Conservation (phyloP, 177 flowering plant species). For the Telopea speciosissima region DNA sequence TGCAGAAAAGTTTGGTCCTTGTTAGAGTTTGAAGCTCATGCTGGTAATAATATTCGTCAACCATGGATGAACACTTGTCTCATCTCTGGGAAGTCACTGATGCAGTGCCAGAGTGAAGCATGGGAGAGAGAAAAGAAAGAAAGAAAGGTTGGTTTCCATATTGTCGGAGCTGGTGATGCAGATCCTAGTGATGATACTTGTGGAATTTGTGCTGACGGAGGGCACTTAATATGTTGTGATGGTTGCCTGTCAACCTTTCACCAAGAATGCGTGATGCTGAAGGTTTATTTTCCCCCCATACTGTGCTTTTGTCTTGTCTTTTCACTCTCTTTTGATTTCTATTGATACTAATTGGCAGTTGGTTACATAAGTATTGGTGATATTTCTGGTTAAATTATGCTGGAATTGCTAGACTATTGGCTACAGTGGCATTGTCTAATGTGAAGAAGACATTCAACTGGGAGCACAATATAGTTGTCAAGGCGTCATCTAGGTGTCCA, state of each 20-base stretch:
- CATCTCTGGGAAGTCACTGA: constrained; percentile 47
- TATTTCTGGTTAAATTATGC: neutral
- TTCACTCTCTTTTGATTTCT: constrained; percentile 1
- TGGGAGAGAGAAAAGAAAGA: constrained; percentile 64
- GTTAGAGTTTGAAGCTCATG: constrained; percentile 54
- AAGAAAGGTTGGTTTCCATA: constrained; percentile 35
- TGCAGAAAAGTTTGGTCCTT: constrained; percentile 42
- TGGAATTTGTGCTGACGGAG: constrained; percentile 85
- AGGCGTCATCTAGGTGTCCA: too few species aligned
- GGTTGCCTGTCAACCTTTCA: constrained; percentile 84
- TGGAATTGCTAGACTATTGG: neutral
- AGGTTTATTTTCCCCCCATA: constrained; percentile 8
- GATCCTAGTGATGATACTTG: constrained; percentile 86
- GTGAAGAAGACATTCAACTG: neutral
- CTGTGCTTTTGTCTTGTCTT: neutral
- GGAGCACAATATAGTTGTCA: too few species aligned
- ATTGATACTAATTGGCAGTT: neutral
- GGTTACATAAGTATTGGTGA: neutral
- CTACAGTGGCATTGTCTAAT: neutral
- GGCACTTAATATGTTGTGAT: constrained; percentile 78
- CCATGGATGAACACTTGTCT: constrained; percentile 44
- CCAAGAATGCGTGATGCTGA: constrained; percentile 38
- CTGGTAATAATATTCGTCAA: constrained; percentile 31
- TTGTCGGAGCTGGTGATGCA: constrained; percentile 37
- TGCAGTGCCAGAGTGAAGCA: constrained; percentile 55